Evolutionary conservation across 352 stramenopile species (phyloP).

Genomic region (Hyphochytrium catenoides): DNA sequence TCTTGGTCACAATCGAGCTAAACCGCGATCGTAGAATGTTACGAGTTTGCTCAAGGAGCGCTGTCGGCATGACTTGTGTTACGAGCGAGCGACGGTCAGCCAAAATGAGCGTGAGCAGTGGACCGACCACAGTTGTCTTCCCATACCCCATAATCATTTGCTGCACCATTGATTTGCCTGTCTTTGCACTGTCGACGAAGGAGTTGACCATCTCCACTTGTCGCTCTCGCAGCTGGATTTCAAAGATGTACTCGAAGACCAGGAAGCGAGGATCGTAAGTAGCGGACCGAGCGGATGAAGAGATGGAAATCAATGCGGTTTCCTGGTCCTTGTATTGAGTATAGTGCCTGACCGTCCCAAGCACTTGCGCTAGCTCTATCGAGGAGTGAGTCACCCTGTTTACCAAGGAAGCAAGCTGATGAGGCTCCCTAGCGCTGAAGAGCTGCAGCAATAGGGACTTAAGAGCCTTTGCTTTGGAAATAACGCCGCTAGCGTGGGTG

Average conservation of each 20-base stretch:
- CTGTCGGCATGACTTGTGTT: slow-evolving; percentile 92
- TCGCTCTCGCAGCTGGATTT: slow-evolving; percentile 83
- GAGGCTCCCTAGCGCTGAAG: neutral
- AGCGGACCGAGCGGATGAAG: too few relatives aligned
- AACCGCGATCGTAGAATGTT: slow-evolving; percentile 93
- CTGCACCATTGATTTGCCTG: slow-evolving; percentile 49
- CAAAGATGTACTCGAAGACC: slow-evolving; percentile 99
- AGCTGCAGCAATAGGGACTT: slow-evolving; percentile 13
- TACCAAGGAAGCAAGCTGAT: slow-evolving; percentile 8
- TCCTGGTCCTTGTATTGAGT: slow-evolving; percentile 18
- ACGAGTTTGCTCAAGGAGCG: slow-evolving; percentile 92
- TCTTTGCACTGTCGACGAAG: slow-evolving; percentile 69
- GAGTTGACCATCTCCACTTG: slow-evolving; percentile 98
- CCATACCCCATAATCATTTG: slow-evolving; percentile 99
- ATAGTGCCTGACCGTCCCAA: slow-evolving; percentile 49
- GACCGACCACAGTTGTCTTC: slow-evolving; percentile 98
- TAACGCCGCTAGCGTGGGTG: too few relatives aligned
- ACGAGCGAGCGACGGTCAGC: slow-evolving; percentile 81
- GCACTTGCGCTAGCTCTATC: slow-evolving; percentile 39
- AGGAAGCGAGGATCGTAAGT: slow-evolving; percentile 96
- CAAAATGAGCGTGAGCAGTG: slow-evolving; percentile 92
- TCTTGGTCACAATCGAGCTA: slow-evolving; percentile 84
- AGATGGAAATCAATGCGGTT: too few relatives aligned
- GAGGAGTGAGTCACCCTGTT: slow-evolving; percentile 51
- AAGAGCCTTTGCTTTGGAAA: too few relatives aligned